Percentiles rank a stretch among this genome's conserved stretches.
phyloP scores from a whole-genome alignment of 169 alveolate genomes.

The Cryptosporidium canis region DNA sequence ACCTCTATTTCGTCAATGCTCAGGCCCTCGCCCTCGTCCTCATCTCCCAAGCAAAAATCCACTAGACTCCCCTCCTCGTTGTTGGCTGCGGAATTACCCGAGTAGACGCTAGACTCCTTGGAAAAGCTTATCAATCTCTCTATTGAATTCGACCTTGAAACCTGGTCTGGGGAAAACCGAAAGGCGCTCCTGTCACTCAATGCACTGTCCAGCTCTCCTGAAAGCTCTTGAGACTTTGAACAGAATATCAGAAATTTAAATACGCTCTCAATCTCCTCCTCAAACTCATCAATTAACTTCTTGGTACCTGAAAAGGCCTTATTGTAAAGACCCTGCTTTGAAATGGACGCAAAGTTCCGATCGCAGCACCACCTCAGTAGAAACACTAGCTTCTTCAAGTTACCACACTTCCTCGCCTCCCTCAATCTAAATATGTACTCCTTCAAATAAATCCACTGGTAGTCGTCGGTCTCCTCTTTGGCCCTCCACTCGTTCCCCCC shows the following conservation, averaged over 20 bases:
- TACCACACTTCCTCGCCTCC: constrained; percentile 33
- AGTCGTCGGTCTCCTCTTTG: constrained; percentile 63
- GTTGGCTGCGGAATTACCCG: not conserved
- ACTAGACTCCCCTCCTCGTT: not conserved
- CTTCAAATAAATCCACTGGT: constrained; percentile 55
- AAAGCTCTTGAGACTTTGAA: not conserved
- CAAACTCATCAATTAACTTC: constrained; percentile 56
- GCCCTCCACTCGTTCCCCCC: constrained; percentile 70
- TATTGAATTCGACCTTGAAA: constrained; percentile 45
- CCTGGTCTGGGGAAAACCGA: not conserved
- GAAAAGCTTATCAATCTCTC: constrained; percentile 18
- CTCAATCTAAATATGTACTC: constrained; percentile 28
- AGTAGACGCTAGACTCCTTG: not conserved
- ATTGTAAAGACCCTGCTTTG: constrained; percentile 33
- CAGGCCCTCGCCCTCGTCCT: not conserved
- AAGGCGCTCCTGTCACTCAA: not conserved
- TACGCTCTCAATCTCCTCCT: constrained; percentile 36
- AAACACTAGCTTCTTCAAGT: constrained; percentile 34
- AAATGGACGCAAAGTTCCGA: constrained; percentile 71
- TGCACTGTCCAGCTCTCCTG: constrained; percentile 17
- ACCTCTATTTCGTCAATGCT: not conserved
- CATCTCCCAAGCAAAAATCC: not conserved
- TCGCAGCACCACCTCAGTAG: constrained; percentile 63
- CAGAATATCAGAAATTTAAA: constrained; percentile 8
- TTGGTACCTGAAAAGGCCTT: constrained; percentile 71